Evolutionary conservation across 768 basidiomycete genomes (phyloP), one percentile per base, ranked within the genome.

Genomic region (Suillus plorans): DNA sequence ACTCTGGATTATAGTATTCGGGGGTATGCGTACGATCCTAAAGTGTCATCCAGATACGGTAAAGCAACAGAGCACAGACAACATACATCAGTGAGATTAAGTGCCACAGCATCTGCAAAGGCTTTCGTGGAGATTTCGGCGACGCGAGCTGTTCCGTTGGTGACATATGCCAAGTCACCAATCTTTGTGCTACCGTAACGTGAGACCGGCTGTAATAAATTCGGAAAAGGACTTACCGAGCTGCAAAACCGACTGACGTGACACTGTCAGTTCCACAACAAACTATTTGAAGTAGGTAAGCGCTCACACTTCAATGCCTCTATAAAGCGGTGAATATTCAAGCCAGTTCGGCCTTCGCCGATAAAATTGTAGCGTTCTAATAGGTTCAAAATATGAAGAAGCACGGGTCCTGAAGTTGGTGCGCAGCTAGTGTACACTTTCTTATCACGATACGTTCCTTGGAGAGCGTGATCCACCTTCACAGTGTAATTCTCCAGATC

Each of bases 321-420:
- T 16, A 98, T 80, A 5, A 92, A 73, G 55, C 95, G 83, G 74
- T 99, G 97, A 3, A 85, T 80, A 67, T 87, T 91, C 18, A 94
- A 73, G 0, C 82, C 80, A n/a, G 82, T 88, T 67, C 81, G 75
- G 53, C 86, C 86, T 31, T 79, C 77, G 20, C 82, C 68, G 41
- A 85, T 76, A 44, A 82, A 70, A 60, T 82, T 78, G 71, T 85
- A 98, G n/a, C 84, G 81, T 72, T 97, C 95, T 55, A 97, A 78
- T 22, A 95, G 74, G 72, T 98, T 97, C n/a, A 99, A 79, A 84
- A 98, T 91, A 72, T 94, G 91, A 47, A 97, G 78, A 49, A 99
- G 79, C n/a, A 92, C 92, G 82, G 92, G 89, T 6, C 97, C 96
- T 13, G 90, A 90, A 10, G 91, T 89, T 6, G 97, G 97, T 14